These are phyloP conservation scores for Naganishia liquefaciens DNA, from an alignment of 1,284 basidiomycete genomes.

Conservation along the genomic window DNA sequence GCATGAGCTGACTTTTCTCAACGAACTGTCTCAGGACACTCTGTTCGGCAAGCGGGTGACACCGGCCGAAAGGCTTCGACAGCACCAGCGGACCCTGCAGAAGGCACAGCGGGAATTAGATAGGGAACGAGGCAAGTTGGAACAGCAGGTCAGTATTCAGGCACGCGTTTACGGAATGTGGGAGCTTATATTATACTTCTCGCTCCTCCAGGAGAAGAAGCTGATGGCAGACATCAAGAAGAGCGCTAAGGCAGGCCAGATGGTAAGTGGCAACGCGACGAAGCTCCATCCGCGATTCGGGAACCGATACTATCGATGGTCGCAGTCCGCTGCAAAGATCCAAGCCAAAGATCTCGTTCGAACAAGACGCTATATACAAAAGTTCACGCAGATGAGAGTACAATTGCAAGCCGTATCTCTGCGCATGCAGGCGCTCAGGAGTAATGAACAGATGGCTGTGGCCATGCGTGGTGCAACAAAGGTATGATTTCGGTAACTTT, in stretches of 20 bases:
- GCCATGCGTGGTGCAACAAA: conserved; percentile 98
- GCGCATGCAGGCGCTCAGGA: conserved; percentile 92
- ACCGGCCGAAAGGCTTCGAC: conserved; percentile 91
- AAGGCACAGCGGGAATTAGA: conserved; percentile 98
- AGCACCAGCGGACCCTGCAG: conserved; percentile 91
- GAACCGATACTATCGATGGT: neutral
- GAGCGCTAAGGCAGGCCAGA: conserved; percentile 91
- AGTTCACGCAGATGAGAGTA: conserved; percentile 98
- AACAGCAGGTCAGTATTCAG: conserved; percentile 62
- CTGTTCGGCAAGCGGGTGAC: conserved; percentile 92
- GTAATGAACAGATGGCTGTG: conserved; percentile 98
- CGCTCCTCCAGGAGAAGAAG: conserved; percentile 71
- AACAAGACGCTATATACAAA: conserved; percentile 91
- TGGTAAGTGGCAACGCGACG: conserved; percentile 62
- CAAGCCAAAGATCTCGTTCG: conserved; percentile 99
- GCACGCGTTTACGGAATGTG: neutral
- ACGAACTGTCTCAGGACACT: conserved; percentile 66
- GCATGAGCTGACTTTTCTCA: too few species aligned
- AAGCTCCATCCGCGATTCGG: neutral
- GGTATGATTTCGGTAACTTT: conserved; percentile 58
- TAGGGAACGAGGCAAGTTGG: conserved; percentile 89
- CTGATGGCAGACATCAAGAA: conserved; percentile 92
- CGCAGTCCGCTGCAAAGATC: conserved; percentile 93
- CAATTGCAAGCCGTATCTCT: conserved; percentile 95
- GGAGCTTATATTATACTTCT: neutral